Conservation (phyloP, 805 yeast genomes). For the Candida krabiensis region DNA sequence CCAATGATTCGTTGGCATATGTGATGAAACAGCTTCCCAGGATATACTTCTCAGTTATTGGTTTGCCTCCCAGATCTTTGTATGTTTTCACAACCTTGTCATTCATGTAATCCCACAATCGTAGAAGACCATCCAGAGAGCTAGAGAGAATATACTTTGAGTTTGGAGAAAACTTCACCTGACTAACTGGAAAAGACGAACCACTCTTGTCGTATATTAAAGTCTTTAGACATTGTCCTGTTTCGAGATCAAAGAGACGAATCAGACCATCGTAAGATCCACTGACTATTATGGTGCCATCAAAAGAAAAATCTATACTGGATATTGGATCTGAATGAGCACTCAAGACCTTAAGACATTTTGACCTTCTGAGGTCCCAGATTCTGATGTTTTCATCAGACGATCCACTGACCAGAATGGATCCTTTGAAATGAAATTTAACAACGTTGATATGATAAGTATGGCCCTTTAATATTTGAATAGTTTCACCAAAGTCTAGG, state of each 20-base stretch:
- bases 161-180: constrained; percentile 74
- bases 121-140: constrained; percentile 73
- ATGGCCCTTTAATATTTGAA: constrained; percentile 66
- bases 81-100: constrained; percentile 76
- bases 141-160: constrained; percentile 76
- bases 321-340: constrained; percentile 94
- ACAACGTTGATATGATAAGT: constrained; percentile 81
- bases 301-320: constrained; percentile 69
- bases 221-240: constrained; percentile 92
- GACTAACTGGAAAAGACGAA: constrained; percentile 75
- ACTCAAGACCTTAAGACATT: constrained; percentile 72
- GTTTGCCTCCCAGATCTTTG: constrained; percentile 22
- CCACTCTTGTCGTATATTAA: constrained; percentile 75
- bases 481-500: constrained; percentile 47
- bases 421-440: constrained; percentile 71
- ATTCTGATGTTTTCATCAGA: constrained; percentile 88
- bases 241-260: constrained; percentile 79
- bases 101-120: constrained; percentile 85
- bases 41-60: constrained; percentile 51
- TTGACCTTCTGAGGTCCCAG: constrained; percentile 81
- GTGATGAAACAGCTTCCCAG: constrained; percentile 53
- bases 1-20: constrained; percentile 36
- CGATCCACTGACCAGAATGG: constrained; percentile 75
- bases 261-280: constrained; percentile 92
- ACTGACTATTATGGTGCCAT: constrained; percentile 78